Percentiles rank a stretch among this genome's conserved stretches.
phyloP scores from a whole-genome alignment of 371 early-diverging fungal species.

The Paramicrosporidium saccamoebae region DNA sequence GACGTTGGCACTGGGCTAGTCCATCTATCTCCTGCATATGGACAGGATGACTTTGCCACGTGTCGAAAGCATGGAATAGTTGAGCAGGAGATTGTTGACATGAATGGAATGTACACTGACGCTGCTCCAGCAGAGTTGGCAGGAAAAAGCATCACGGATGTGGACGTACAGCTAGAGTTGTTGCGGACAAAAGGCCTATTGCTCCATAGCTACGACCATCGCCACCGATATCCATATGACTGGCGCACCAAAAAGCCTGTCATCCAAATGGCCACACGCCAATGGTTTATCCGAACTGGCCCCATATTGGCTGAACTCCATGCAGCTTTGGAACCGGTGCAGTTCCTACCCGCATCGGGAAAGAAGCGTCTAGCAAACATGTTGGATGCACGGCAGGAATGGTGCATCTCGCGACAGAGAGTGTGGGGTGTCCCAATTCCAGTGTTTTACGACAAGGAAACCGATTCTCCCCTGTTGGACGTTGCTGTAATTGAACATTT shows the following conservation, averaged over 20 bases:
- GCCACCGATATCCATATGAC: constrained; percentile 60
- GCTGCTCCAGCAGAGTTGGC: constrained; percentile 19
- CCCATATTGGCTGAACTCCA: constrained; percentile 18
- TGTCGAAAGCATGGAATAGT: constrained; percentile 18
- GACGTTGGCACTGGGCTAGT: constrained; percentile 67
- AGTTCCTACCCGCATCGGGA: constrained; percentile 21
- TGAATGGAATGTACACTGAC: constrained; percentile 32
- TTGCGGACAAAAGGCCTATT: constrained; percentile 9
- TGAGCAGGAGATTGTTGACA: constrained; percentile 19
- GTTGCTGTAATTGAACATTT: constrained; percentile 23
- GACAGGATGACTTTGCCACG: constrained; percentile 64
- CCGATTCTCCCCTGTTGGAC: constrained; percentile 23
- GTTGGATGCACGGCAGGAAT: constrained; percentile 28
- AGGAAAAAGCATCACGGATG: constrained; percentile 21
- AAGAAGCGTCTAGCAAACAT: constrained; percentile 19
- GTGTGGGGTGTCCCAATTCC: constrained; percentile 51
- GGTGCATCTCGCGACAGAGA: constrained; percentile 75
- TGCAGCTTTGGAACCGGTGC: constrained; percentile 13
- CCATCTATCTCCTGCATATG: constrained; percentile 81
- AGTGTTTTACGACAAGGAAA: constrained; percentile 26
- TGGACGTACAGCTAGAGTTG: constrained; percentile 15
- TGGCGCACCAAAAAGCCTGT: constrained; percentile 69
- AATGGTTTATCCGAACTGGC: constrained; percentile 54
- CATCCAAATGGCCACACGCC: constrained; percentile 38
- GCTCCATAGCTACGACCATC: constrained; percentile 9